Base-by-base conservation (phyloP, 2,329 filamentous ascomycete genomes). In the Daldinia eschscholtzii region DNA sequence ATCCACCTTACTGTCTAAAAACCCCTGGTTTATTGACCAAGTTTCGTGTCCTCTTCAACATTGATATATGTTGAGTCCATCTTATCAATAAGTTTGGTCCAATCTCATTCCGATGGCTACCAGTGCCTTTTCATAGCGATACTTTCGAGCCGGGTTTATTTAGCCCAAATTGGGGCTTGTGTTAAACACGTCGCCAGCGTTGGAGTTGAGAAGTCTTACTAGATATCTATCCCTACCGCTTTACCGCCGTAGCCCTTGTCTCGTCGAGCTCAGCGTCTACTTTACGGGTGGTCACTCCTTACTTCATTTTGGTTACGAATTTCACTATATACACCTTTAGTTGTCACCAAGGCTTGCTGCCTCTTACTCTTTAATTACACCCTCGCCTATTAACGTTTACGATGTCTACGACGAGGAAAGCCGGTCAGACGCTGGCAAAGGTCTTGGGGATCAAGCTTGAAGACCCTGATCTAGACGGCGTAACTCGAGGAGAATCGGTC, bases 391-490 rank as follows among this genome's bases (percentile, higher is more conserved):
- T 61, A 52, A 2, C 63, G 23, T 39, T 28, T 44, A 70, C 67
- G 64, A 85, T 84, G 83, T 57, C 80, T 69, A 76, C 73, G n/a
- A 70, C 77, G 33, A 87, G 86, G 73, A 90, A 91, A 79, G 73
- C 92, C 72, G 92, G 93, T 80, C 91, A 91, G 76, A 83, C 85
- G 74, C 80, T 97, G 79, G 94, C 94, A 78, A 96, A 93, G 80
- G 85, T 85, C 68, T 85, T 98, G 39, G 91, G 92, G 65, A 97
- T 98, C 85, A 92, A 96, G 79, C 83, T 97, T 35, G 84, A 93
- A 68, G 88, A 91, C 68, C 85, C 88, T 48, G 87, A 94, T 67
- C 81, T 82, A 20, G 89, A 93, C 57, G 86, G 89, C 52, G 85
- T 93, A 58, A 92, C 91, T 12, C 86, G 91, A 53, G 92, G 92